Conservation (phyloP, 495 filamentous ascomycete species). For the Tuber magnatum region DNA sequence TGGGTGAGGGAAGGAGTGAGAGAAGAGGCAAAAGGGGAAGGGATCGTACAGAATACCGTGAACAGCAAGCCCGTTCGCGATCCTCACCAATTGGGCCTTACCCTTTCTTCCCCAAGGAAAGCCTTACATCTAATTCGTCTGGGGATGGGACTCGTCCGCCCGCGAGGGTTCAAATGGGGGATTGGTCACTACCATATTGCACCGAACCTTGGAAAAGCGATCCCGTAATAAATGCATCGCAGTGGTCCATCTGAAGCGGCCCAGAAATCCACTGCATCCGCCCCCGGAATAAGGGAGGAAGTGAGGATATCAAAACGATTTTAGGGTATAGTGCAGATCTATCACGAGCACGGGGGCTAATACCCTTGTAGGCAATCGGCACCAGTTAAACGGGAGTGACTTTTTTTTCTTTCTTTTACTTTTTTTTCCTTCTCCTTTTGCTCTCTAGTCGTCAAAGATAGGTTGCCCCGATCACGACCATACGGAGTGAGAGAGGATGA, state of each 20-base stretch:
- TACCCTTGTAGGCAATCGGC: constrained; percentile 29
- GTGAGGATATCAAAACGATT: constrained; percentile 22
- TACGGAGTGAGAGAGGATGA: neutral
- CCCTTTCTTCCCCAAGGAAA: neutral
- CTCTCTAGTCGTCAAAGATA: neutral
- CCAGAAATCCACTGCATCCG: constrained; percentile 31
- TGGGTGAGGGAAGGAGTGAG: neutral
- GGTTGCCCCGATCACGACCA: neutral
- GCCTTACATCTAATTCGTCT: neutral
- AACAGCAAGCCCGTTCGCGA: neutral
- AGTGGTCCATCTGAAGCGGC: constrained; percentile 26
- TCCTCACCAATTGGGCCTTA: neutral
- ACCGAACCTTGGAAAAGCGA: neutral
- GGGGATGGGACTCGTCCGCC: neutral
- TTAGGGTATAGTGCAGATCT: constrained; percentile 31
- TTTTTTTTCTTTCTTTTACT: neutral
- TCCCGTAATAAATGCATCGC: constrained; percentile 12
- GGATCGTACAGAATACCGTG: neutral
- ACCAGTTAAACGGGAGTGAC: neutral
- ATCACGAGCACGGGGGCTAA: constrained; percentile 4
- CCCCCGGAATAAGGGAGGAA: constrained; percentile 22
- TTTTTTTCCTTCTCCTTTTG: neutral
- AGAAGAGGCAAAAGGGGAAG: neutral
- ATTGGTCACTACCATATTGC: neutral
- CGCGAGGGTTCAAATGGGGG: neutral